Evolutionary conservation across 2,329 filamentous ascomycete genomes (phyloP).

Genomic region (Xylaria sp.): DNA sequence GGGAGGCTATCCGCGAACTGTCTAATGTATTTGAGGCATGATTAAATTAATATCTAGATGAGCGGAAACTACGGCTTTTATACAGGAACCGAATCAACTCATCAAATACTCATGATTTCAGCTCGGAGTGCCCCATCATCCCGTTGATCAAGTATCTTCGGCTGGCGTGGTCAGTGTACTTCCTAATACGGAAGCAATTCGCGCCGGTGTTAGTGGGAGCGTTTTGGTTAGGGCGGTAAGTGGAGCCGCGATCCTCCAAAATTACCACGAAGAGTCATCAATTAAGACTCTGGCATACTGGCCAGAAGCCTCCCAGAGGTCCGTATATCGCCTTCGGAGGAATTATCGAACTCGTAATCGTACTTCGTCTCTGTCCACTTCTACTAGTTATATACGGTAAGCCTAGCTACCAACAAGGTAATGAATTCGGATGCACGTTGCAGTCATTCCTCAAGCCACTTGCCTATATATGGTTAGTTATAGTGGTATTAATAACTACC

Average conservation of each 20-base stretch:
- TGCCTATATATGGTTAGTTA: not conserved
- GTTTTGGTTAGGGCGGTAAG: too few species aligned
- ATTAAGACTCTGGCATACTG: not conserved
- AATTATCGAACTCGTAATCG: not conserved
- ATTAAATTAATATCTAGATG: not conserved
- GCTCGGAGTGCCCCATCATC: not conserved
- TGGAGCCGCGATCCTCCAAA: not conserved
- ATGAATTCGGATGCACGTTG: not conserved
- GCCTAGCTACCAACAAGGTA: too few species aligned
- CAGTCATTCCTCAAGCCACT: not conserved
- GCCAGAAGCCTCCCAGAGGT: not conserved
- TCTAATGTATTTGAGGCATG: not conserved
- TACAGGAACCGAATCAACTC: not conserved
- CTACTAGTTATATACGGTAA: not conserved
- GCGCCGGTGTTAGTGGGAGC: constrained; percentile 23
- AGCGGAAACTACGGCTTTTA: constrained; percentile 14
- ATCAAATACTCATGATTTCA: too few species aligned
- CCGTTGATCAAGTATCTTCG: constrained; percentile 1
- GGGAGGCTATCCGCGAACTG: not conserved
- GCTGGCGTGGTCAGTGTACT: not conserved
- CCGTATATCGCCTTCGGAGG: not conserved
- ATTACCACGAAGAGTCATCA: not conserved
- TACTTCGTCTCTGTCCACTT: not conserved
- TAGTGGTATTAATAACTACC: not conserved
- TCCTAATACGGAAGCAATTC: constrained; percentile 30